Base-by-base conservation (phyloP, 2,329 filamentous ascomycete species). In the Helminthosporium solani region DNA sequence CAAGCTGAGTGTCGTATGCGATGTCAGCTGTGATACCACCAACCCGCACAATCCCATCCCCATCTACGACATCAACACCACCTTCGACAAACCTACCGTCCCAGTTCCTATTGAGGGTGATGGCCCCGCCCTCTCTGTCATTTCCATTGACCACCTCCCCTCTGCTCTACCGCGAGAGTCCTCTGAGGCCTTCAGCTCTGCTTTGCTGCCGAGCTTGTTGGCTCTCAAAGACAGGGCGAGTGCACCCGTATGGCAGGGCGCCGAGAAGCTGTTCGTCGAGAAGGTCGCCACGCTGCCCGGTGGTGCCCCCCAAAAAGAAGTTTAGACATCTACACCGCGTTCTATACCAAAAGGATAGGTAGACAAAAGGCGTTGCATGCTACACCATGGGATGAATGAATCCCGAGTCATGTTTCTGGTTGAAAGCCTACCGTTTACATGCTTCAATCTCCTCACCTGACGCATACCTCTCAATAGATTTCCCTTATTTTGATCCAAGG, bases 11-110 rank as follows among this genome's bases (percentile, higher is more conserved):
- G 88, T 95, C 35, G 82, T 73, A 20, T 73, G 70, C 56, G 70
- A 73, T 44, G 70, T 73, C 42, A 68, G 63, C 31, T 87, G 85
- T 67, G 87, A 90, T 70, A 86, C 84, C 37, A 88, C 82, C 27
- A 89, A 86, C 56, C 82, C 83, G 2, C 77, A 86, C 73, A 87
- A 87, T 71, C 81, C 80, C 3, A 82, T 91, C 44, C 90, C 90
- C 19, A 85, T 96, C 65, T 96, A 95, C 77, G 78, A 79, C 56
- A 83, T 87, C 66, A 88, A 88, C 70, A 96, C 88, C 38, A 94
- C 90, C 18, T 96, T 96, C 67, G 82, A 84, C 66, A 84, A 88
- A 66, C 92, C 91, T n/a, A 96, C 90, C 1, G 85, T 95, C 0
- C 80, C 84, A 1, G 87, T 94, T 19, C 75, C 82, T 27, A 83